Evolutionary conservation across 352 stramenopile species (phyloP), one percentile per base, ranked within the genome.

Genomic region (Phytophthora foliorum): DNA sequence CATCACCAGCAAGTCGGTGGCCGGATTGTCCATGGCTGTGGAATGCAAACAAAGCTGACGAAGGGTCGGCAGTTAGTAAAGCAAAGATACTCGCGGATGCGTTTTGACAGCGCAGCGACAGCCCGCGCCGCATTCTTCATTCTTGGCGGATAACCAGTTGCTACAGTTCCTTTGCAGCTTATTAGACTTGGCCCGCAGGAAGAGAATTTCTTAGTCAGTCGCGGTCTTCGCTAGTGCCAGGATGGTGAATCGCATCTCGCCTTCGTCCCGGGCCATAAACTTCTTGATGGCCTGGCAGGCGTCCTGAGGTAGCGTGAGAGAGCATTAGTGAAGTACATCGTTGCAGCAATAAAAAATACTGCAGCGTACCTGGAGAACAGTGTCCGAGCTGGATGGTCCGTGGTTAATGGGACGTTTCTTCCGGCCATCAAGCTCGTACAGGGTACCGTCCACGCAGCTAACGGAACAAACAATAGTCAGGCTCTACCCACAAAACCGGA

Each of bases 381-480:
- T 96, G 8, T 89, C 79, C 27, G 83, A 74, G 19, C 82, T 97
- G 9, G 93, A 98, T 2, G 81, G 67, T 39, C 96, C 97, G 66
- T 99, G 97, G 67, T 97, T 96, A 59, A 99, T 96, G 2, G 97
- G 95, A 32, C 85, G 95, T 53, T 94, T 86, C 77, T 99, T 99
- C 13, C 97, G 88, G 22, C 97, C 97, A 75, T 99, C 97, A 41
- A 99, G 85, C 73, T 99, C 97, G 73, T 98, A 99, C 58, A 99
- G 65, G 55, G 90, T 74, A 10, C 90, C 92, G 58, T 98, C 90
- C 10, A 98, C 89, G 53, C 89, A 83, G 49, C 86, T 96, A 63
- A 2, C 45, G 2, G 57, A 39, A 39, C 25, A 58, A 16, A 38
- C 14, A 62, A n/a, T 67, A 46, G 6, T 22, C 8, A 44, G 9